phyloP scores from a whole-genome alignment of 108 stramenopile genomes.

The Phaeodactylum tricornutum region DNA sequence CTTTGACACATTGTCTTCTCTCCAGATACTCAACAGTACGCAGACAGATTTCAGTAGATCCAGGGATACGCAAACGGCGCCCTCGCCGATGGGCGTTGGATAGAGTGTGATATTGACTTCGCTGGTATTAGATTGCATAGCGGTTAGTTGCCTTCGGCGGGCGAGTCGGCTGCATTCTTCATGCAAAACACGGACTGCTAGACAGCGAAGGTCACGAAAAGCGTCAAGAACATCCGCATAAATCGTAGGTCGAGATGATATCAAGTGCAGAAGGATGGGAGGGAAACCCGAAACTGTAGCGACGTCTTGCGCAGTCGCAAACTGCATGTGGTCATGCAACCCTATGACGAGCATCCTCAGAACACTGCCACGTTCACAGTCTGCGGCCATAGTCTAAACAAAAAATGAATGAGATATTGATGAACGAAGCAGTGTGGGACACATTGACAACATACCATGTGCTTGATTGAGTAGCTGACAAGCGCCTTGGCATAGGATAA shows the following conservation, averaged over 20 bases:
- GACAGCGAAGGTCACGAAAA: conserved; percentile 34
- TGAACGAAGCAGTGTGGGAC: too few relatives aligned
- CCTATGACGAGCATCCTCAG: conserved; percentile 35
- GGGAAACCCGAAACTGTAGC: conserved; percentile 25
- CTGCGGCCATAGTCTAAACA: conserved; percentile 25
- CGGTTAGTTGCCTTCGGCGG: too few relatives aligned
- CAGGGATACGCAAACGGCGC: conserved; percentile 8
- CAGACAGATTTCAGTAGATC: conserved; percentile 30
- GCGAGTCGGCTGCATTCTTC: conserved; percentile 1
- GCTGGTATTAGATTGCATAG: conserved; percentile 10
- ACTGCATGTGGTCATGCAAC: conserved; percentile 25
- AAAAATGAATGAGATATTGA: too few relatives aligned
- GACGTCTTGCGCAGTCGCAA: conserved; percentile 19
- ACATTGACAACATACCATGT: too few relatives aligned
- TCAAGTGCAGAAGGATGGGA: conserved; percentile 30
- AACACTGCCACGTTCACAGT: conserved; percentile 48
- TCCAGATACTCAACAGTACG: conserved; percentile 39
- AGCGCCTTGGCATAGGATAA: conserved; percentile 25
- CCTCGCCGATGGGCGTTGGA: background rate
- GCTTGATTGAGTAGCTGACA: conserved; percentile 27
- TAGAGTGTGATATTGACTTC: background rate
- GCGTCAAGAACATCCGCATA: conserved; percentile 41
- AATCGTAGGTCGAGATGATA: conserved; percentile 50
- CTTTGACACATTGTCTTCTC: too few relatives aligned
- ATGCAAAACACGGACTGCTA: conserved; percentile 27